Conservation (phyloP, 2,329 filamentous ascomycete species). For the Rhytidhysteron rufulum region DNA sequence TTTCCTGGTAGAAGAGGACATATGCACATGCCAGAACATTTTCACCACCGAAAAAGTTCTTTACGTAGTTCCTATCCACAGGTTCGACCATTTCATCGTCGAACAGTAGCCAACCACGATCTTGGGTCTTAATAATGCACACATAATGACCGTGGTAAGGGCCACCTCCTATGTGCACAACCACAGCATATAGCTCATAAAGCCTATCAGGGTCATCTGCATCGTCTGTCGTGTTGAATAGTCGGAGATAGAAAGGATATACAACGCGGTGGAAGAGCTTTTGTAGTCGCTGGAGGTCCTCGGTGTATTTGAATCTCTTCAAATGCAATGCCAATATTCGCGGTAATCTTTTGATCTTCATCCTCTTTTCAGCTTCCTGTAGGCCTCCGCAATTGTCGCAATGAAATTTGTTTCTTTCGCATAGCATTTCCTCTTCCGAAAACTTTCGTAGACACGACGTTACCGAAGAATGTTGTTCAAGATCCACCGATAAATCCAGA, state of each 20-base stretch:
- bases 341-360: conserved; percentile 96
- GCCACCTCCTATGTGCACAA: conserved; percentile 94
- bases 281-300: conserved; percentile 87
- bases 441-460: conserved; percentile 94
- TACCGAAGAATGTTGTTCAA: conserved; percentile 92
- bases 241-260: conserved; percentile 91
- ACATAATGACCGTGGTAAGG: conserved; percentile 98
- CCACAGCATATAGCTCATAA: conserved; percentile 95
- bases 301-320: conserved; percentile 98
- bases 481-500: conserved; percentile 89
- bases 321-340: conserved; percentile 88
- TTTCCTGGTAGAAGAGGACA: conserved; percentile 97
- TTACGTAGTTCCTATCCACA: conserved; percentile 92
- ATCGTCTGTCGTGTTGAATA: conserved; percentile 97
- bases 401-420: conserved; percentile 97
- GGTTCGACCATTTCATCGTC: conserved; percentile 99
- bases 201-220: conserved; percentile 88
- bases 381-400: conserved; percentile 95
- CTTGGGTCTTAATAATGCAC: conserved; percentile 94
- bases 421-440: conserved; percentile 95
- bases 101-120: conserved; percentile 92
- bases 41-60: conserved; percentile 93
- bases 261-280: conserved; percentile 97
- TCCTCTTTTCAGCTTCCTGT: conserved; percentile 96
- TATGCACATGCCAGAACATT: conserved; percentile 87